phyloP scores from a whole-genome alignment of 192 early-diverging fungal genomes.

The Oehlia diaphana region DNA sequence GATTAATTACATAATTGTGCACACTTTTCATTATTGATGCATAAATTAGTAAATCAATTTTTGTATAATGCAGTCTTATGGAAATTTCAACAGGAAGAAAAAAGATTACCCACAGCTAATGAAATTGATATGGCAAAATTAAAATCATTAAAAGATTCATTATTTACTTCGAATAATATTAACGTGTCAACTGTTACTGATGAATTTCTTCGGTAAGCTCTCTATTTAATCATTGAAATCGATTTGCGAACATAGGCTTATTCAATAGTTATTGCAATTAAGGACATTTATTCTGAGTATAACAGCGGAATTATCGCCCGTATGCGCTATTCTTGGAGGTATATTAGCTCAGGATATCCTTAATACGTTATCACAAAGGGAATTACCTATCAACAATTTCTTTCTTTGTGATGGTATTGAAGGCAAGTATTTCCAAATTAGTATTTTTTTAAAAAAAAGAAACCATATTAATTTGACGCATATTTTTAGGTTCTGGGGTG shows the following conservation, averaged over 20 bases:
- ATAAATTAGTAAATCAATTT: background rate
- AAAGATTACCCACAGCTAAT: slow-evolving; percentile 17
- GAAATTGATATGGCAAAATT: slow-evolving; percentile 33
- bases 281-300: slow-evolving; percentile 53
- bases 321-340: slow-evolving; percentile 87
- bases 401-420: slow-evolving; percentile 68
- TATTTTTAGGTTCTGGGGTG: slow-evolving; percentile 3
- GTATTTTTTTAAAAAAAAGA: background rate
- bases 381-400: slow-evolving; percentile 82
- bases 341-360: slow-evolving; percentile 88
- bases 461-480: background rate
- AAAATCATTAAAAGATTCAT: slow-evolving; percentile 31
- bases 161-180: slow-evolving; percentile 37
- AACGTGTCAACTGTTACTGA: slow-evolving; percentile 40
- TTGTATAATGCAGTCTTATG: slow-evolving; percentile 28
- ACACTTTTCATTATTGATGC: background rate
- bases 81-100: slow-evolving; percentile 37
- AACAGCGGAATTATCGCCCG: slow-evolving; percentile 70
- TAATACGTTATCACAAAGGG: slow-evolving; percentile 81
- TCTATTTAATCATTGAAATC: background rate
- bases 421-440: slow-evolving; percentile 39
- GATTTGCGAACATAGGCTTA: background rate
- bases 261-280: background rate
- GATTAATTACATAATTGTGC: background rate
- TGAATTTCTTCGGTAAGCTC: slow-evolving; percentile 46